These are phyloP conservation scores for Austroboletus niveus DNA, from an alignment of 1,284 basidiomycete species.

Conservation along the genomic window DNA sequence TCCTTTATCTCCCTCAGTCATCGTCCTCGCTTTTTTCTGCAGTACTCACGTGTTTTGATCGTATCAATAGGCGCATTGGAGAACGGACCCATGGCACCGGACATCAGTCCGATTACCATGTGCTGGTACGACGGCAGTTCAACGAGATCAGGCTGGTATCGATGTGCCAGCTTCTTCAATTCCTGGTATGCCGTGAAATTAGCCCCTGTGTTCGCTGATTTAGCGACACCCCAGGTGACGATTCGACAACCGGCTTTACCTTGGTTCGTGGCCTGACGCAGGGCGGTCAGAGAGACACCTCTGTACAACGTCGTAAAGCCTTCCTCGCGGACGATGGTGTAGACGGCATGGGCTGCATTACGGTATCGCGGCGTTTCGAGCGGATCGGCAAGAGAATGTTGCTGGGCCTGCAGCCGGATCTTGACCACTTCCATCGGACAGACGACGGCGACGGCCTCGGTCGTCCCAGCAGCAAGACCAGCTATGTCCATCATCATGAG, in stretches of 20 bases:
- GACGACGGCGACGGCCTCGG: constrained; percentile 92
- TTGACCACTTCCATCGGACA: constrained; percentile 99
- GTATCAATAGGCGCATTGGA: constrained; percentile 98
- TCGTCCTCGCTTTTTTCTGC: neutral
- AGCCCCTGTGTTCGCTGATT: constrained; percentile 57
- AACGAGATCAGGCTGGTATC: constrained; percentile 70
- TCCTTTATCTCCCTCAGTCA: constrained; percentile 40
- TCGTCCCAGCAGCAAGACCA: constrained; percentile 91
- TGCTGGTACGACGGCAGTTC: constrained; percentile 94
- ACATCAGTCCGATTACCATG: constrained; percentile 91
- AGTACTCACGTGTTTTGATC: constrained; percentile 84
- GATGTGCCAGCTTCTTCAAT: constrained; percentile 81
- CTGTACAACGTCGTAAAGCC: constrained; percentile 86
- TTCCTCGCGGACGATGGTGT: constrained; percentile 94
- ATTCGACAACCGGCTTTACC: constrained; percentile 44
- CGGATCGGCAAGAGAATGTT: constrained; percentile 96
- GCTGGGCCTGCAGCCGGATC: constrained; percentile 97
- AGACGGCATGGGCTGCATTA: constrained; percentile 96
- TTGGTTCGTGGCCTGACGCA: constrained; percentile 98
- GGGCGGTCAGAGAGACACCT: constrained; percentile 90
- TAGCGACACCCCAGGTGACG: neutral
- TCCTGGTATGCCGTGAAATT: constrained; percentile 99
- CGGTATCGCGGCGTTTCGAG: constrained; percentile 92
- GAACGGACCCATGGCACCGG: constrained; percentile 96
- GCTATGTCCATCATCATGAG: constrained; percentile 44